Percentiles rank a stretch among this genome's conserved stretches.
phyloP scores from a whole-genome alignment of 2,329 filamentous ascomycete genomes.

The Aspergillus fumigatiaffinis region DNA sequence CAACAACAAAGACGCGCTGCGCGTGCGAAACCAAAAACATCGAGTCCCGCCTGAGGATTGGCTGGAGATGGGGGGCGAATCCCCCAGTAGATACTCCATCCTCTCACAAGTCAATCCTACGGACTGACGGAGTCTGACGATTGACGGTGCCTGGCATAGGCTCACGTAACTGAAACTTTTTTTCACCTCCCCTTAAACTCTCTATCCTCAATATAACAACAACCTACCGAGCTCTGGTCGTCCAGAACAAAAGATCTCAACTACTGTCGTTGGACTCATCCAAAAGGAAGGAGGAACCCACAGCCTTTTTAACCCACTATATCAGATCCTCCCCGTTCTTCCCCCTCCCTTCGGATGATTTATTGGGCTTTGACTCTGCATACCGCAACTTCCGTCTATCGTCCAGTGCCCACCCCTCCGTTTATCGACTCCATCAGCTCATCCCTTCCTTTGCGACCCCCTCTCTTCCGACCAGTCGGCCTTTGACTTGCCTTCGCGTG shows the following conservation, averaged over 20 bases:
- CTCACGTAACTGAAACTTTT: not conserved
- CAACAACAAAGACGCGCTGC: constrained; percentile 33
- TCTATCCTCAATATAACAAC: not conserved
- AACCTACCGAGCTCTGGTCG: not conserved
- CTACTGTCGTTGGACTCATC: not conserved
- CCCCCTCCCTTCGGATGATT: constrained; percentile 17
- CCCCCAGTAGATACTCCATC: constrained; percentile 3
- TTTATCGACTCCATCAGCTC: constrained; percentile 5
- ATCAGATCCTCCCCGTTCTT: not conserved
- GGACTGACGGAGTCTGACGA: not conserved
- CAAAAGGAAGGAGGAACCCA: not conserved
- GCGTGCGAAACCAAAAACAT: constrained; percentile 17
- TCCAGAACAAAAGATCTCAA: not conserved
- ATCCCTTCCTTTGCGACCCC: constrained; percentile 11
- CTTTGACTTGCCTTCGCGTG: constrained; percentile 18
- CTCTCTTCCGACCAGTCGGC: constrained; percentile 15
- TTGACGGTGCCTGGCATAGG: not conserved
- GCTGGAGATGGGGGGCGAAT: constrained; percentile 1
- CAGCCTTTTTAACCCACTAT: not conserved
- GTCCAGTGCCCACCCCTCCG: constrained; percentile 13
- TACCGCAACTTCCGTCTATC: constrained; percentile 24
- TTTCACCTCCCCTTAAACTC: not conserved
- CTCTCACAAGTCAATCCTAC: not conserved
- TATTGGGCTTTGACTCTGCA: constrained; percentile 18
- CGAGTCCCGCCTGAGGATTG: constrained; percentile 17